Conservation (phyloP, 371 early-diverging fungal species). For the Apophysomyces variabilis region DNA sequence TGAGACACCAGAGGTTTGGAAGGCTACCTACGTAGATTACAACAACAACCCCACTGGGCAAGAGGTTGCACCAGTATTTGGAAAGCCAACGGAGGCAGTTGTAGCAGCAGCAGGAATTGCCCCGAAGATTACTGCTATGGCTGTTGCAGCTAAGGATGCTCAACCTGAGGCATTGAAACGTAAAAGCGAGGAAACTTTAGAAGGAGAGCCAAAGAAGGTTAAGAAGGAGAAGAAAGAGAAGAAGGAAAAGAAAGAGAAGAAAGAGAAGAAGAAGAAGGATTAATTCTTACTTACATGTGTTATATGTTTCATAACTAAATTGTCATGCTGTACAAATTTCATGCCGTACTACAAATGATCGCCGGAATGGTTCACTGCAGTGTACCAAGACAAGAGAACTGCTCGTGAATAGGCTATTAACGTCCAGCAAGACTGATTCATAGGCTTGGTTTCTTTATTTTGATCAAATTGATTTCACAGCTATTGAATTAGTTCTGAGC, state of each 20-base stretch:
- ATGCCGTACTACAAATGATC: too few species aligned
- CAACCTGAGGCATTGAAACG: constrained; percentile 28
- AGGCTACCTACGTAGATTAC: constrained; percentile 76
- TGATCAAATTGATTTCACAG: too few species aligned
- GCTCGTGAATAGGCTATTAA: too few species aligned
- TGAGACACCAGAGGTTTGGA: constrained; percentile 83
- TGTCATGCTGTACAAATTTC: too few species aligned
- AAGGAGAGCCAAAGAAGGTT: constrained; percentile 27
- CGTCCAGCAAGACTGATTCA: too few species aligned
- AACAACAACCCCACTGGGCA: constrained; percentile 54
- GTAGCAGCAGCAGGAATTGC: constrained; percentile 48
- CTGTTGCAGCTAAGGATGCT: constrained; percentile 41
- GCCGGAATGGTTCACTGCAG: too few species aligned
- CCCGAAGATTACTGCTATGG: constrained; percentile 40
- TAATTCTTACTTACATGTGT: constrained; percentile 14
- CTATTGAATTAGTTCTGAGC: too few species aligned
- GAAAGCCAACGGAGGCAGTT: constrained; percentile 31
- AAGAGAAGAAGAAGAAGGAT: constrained; percentile 51
- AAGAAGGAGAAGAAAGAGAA: constrained; percentile 41
- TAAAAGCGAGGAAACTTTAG: constrained; percentile 24
- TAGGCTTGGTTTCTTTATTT: too few species aligned
- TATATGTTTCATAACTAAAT: not conserved
- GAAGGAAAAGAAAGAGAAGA: constrained; percentile 45
- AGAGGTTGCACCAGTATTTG: constrained; percentile 37
- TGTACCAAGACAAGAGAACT: too few species aligned